Evolutionary conservation across 164 flowering plant genomes (phyloP), one percentile per base, ranked within the genome.

Genomic region (Vitis amurensis): DNA sequence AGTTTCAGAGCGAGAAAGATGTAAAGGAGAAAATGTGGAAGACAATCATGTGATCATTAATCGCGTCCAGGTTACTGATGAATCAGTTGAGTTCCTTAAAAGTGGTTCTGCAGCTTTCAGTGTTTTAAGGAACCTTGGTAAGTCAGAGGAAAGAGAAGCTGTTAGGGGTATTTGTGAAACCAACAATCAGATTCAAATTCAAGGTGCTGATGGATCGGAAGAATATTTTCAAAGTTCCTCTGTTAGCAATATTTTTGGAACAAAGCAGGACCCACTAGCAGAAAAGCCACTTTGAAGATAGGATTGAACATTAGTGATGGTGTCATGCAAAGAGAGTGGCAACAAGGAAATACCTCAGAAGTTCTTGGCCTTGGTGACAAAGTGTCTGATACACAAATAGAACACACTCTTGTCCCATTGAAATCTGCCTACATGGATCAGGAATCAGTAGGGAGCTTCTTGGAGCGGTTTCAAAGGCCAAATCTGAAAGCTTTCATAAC

Each of bases 401-500:
- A 91, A 78, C 96, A 88, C 15, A 88, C 93, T 30, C 73, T 93
- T 29, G 72, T 80, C 61, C 85, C 98, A 1, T 50, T 93, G 76
- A 89, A 87, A 69, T 79, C 89, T 66, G 80, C 94, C 12, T 90
- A 92, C 72, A 60, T 59, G 31, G 85, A 76, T 67, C 75, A 85
- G 74, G 88, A 86, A 15, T 76, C 91, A 16, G 96, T 86, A 67
- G 97, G 86, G 13, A 90, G 81, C 80, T 71, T 93, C 66, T 78
- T 83, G 77, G 98, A 93, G 79, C 91, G 91, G 29, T 86, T 93
- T 76, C 86, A 91, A 75, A 97, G 99, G 59, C 81, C 94, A 7
- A 87, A 82, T 77, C 82, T 95, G 79, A 95, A 91, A 84, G 98
- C 99, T 58, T 89, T 95, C 55, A 77, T 82, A 55, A 95, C 93